Evolutionary conservation across 805 yeast species (phyloP).

Genomic region (Kodamaea kaohsiungensis): DNA sequence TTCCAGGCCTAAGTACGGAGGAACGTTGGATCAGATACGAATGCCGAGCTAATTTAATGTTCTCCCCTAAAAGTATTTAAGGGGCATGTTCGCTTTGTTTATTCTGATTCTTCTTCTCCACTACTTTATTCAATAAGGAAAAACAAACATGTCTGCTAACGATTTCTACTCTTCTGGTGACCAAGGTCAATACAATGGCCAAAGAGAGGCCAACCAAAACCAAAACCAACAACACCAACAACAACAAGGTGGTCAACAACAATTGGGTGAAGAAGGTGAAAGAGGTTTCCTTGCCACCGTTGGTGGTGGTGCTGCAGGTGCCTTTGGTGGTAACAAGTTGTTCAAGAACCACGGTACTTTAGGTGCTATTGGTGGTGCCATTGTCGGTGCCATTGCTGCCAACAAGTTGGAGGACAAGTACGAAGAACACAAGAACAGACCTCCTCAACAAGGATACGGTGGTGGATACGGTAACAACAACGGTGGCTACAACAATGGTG

Average conservation of each 20-base stretch:
- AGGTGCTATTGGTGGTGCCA: slow-evolving; percentile 32
- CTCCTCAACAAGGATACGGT: slow-evolving; percentile 4
- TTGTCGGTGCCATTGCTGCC: slow-evolving; percentile 31
- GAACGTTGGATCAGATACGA: neutral
- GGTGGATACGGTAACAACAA: neutral
- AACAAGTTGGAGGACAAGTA: slow-evolving; percentile 26
- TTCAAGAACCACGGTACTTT: slow-evolving; percentile 26
- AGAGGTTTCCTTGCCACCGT: slow-evolving; percentile 28
- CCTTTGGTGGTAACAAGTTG: slow-evolving; percentile 28
- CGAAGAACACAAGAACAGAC: slow-evolving; percentile 16
- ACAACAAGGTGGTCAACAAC: slow-evolving; percentile 29
- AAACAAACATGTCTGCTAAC: slow-evolving; percentile 25
- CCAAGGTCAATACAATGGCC: slow-evolving; percentile 5
- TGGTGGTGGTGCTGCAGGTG: slow-evolving; percentile 34
- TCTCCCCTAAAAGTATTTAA: neutral
- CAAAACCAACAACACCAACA: slow-evolving; percentile 19
- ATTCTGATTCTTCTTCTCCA: neutral
- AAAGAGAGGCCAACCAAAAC: slow-evolving; percentile 35
- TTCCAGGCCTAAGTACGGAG: neutral
- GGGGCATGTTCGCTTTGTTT: neutral
- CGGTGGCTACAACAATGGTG: slow-evolving; percentile 7
- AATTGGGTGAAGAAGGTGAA: slow-evolving; percentile 23
- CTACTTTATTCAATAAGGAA: neutral
- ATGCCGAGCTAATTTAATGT: neutral
- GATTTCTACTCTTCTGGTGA: slow-evolving; percentile 27